phyloP scores from a whole-genome alignment of 371 early-diverging fungal genomes.

The Mortierella polycephala region DNA sequence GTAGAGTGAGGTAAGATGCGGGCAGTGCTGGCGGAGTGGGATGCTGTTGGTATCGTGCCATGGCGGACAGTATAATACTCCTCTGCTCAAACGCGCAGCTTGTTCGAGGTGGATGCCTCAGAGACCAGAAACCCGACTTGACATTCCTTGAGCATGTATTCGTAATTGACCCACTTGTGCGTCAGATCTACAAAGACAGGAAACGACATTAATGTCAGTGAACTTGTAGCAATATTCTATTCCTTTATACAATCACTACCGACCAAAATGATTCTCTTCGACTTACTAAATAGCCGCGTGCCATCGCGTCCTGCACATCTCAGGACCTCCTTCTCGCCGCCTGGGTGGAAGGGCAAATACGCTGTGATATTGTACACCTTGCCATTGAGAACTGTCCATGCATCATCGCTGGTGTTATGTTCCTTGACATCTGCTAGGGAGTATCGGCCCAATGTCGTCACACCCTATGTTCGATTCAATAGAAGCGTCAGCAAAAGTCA shows the following conservation, averaged over 20 bases:
- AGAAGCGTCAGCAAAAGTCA: neutral
- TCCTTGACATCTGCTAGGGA: conserved; percentile 82
- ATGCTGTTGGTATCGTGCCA: no score
- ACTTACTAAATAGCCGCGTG: conserved; percentile 88
- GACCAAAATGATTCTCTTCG: neutral
- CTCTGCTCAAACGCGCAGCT: conserved; percentile 12
- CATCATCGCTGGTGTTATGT: conserved; percentile 85
- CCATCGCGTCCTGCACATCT: conserved; percentile 95
- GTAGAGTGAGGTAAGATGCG: no score
- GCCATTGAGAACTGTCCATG: conserved; percentile 94
- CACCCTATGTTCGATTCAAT: conserved; percentile 58
- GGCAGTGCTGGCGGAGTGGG: no score
- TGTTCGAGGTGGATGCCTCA: conserved; percentile 35
- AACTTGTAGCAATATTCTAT: neutral
- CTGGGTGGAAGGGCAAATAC: conserved; percentile 97
- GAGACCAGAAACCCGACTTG: conserved; percentile 84
- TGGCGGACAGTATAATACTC: no score
- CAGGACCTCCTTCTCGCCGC: conserved; percentile 92
- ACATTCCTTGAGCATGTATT: conserved; percentile 85
- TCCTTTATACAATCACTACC: neutral
- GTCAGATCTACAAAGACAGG: conserved; percentile 67
- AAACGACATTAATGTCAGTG: neutral
- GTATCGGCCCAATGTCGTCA: conserved; percentile 63
- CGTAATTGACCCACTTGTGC: conserved; percentile 96
- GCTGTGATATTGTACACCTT: conserved; percentile 96